Conservation (phyloP, 2,329 filamentous ascomycete genomes). For the Grosmannia clavigera region DNA sequence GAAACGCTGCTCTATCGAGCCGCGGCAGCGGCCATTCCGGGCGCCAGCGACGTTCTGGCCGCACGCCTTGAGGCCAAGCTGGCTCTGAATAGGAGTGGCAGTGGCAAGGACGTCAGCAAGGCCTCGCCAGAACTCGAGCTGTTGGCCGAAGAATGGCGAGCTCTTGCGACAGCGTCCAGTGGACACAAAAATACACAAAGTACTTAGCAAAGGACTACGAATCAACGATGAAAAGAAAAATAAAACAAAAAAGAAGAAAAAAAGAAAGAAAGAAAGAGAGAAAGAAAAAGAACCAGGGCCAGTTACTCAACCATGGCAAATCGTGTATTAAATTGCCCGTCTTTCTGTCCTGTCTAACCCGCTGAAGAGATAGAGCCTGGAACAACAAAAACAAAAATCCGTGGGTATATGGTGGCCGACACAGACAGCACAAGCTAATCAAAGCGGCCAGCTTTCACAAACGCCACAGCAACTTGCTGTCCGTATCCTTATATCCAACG, state of each 20-base stretch:
- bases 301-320: no score
- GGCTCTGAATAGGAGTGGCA: constrained; percentile 3
- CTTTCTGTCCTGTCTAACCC: no score
- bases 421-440: background rate
- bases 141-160: background rate
- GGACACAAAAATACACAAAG: background rate
- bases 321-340: no score
- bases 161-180: background rate
- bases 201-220: no score
- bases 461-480: background rate
- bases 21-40: constrained; percentile 17
- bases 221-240: no score
- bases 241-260: no score
- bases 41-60: constrained; percentile 11
- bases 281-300: no score
- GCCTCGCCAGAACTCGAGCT: background rate
- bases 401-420: no score
- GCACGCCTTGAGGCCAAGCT: constrained; percentile 6
- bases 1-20: constrained; percentile 14
- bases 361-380: no score
- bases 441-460: background rate
- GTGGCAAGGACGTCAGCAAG: constrained; percentile 5
- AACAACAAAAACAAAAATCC: no score
- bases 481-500: background rate
- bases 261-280: no score